Evolutionary conservation across 345 rosid genomes (phyloP).

Genomic region (Syzygium jambos): DNA sequence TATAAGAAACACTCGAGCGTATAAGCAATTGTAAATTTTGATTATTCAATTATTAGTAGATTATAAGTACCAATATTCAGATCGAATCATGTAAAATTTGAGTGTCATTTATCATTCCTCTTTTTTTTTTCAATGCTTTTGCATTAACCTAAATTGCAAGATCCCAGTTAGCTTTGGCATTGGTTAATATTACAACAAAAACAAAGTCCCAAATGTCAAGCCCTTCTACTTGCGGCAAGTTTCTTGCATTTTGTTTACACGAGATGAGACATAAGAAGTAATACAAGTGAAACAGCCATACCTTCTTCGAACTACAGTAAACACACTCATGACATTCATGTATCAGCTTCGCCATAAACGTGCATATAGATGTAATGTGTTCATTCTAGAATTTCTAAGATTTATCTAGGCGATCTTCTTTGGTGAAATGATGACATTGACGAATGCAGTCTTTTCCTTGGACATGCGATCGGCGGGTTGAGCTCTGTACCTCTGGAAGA

Average conservation of each 20-base stretch:
- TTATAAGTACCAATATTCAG: too few species aligned
- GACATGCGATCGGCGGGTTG: slow-evolving; percentile 24
- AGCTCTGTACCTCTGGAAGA: slow-evolving; percentile 21
- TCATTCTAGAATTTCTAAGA: not conserved
- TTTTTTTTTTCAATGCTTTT: too few species aligned
- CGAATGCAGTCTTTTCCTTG: slow-evolving; percentile 24
- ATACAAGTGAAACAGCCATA: not conserved
- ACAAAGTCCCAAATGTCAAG: not conserved
- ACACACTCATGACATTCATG: not conserved
- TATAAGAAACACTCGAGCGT: too few species aligned
- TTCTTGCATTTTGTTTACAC: not conserved
- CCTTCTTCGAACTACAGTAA: not conserved
- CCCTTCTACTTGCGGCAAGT: not conserved
- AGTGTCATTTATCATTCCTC: too few species aligned
- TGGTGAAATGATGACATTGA: slow-evolving; percentile 27
- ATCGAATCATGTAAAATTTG: too few species aligned
- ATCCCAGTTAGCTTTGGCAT: too few species aligned
- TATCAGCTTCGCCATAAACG: not conserved
- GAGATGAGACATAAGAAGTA: not conserved
- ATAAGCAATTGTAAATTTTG: too few species aligned
- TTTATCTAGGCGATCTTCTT: not conserved
- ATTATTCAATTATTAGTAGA: too few species aligned
- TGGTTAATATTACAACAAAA: not conserved
- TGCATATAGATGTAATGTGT: not conserved
- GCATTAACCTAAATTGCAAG: too few species aligned